A percentile compares a stretch with the other conserved stretches of the same genome.
Evolutionary conservation across 2,329 filamentous ascomycete species (phyloP).

Genomic region (Fusarium sp.): DNA sequence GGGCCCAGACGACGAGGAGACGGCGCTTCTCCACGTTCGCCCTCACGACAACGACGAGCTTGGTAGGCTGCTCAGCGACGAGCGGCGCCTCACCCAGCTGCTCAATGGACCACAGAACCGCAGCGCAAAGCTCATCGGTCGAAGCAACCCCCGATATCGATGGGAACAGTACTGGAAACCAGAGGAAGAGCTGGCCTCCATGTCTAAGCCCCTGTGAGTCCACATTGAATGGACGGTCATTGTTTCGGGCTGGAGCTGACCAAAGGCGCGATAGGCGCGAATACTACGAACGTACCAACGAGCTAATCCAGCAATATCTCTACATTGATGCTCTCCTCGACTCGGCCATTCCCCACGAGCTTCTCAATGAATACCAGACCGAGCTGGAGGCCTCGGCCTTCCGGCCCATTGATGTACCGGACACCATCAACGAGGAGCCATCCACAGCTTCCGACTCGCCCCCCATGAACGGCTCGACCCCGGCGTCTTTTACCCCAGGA

Average conservation of each 20-base stretch:
- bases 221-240: background rate
- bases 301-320: constrained; percentile 88
- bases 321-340: constrained; percentile 94
- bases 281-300: constrained; percentile 93
- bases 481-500: constrained; percentile 33
- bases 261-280: constrained; percentile 63
- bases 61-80: constrained; percentile 61
- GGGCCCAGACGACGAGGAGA: constrained; percentile 50
- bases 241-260: constrained; percentile 10
- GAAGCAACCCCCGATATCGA: constrained; percentile 84
- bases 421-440: constrained; percentile 81
- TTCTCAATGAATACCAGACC: constrained; percentile 87
- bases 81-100: constrained; percentile 69
- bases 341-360: constrained; percentile 89
- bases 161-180: constrained; percentile 91
- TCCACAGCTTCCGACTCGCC: constrained; percentile 47
- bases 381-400: constrained; percentile 68
- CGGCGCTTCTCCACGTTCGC: constrained; percentile 38
- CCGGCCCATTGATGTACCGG: constrained; percentile 70
- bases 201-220: constrained; percentile 76
- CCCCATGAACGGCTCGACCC: constrained; percentile 40
- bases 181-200: constrained; percentile 76
- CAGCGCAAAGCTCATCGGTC: constrained; percentile 88
- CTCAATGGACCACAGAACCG: constrained; percentile 79
- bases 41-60: constrained; percentile 57